Conservation (phyloP, 75 land plant genomes). For the Cunninghamia lanceolata region DNA sequence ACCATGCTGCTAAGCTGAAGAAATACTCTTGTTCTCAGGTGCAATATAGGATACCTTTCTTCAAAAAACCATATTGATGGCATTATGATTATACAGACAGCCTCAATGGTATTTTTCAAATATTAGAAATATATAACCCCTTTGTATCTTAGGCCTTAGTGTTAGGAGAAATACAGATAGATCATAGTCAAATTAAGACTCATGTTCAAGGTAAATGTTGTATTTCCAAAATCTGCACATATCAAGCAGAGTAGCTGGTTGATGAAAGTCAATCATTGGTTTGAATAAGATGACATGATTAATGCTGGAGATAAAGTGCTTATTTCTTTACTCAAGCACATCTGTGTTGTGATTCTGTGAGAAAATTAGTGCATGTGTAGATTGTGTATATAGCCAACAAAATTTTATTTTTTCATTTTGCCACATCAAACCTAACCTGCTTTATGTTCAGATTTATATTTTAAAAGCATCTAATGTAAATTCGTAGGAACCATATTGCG, state of each 20-base stretch:
- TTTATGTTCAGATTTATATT: not conserved
- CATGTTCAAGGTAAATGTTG: not conserved
- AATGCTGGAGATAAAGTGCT: not conserved
- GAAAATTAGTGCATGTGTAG: not conserved
- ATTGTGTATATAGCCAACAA: not conserved
- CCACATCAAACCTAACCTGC: not conserved
- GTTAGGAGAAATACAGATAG: slow-evolving; percentile 1
- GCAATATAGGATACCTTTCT: not conserved
- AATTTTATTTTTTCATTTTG: not conserved
- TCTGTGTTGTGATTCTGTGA: not conserved
- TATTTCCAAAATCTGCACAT: not conserved
- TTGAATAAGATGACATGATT: not conserved
- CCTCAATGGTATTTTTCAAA: not conserved
- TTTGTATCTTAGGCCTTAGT: not conserved
- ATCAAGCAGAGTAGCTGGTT: not conserved
- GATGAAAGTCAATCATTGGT: not conserved
- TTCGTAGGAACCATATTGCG: not conserved
- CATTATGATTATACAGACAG: not conserved
- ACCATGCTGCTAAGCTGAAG: not conserved
- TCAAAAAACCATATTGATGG: not conserved
- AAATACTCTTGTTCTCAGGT: not conserved
- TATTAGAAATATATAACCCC: not conserved
- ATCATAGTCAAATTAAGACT: not conserved
- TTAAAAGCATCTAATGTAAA: not conserved
- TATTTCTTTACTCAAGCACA: not conserved